Evolutionary conservation across 2,329 filamentous ascomycete genomes (phyloP).

Genomic region (Rutstroemia sp.): DNA sequence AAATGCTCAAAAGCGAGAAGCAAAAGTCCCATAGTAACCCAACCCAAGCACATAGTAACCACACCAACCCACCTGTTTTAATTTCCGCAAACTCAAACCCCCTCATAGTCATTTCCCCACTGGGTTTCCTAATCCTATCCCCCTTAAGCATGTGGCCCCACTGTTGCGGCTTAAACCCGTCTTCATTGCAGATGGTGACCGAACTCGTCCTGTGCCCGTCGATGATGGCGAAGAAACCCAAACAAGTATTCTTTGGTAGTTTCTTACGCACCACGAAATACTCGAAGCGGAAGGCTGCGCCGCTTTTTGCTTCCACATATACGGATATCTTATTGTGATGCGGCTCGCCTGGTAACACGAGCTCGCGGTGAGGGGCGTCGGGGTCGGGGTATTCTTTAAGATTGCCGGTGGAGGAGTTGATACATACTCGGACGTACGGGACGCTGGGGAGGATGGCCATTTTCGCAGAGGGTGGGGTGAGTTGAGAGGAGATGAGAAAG

Average conservation of each 20-base stretch:
- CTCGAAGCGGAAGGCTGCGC: neutral
- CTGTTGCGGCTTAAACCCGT: neutral
- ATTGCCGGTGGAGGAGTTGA: neutral
- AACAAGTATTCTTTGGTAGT: neutral
- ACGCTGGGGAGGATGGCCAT: slow-evolving; percentile 2
- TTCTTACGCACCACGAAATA: neutral
- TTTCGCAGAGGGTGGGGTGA: neutral
- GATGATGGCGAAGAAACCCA: slow-evolving; percentile 1
- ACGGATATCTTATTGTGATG: neutral
- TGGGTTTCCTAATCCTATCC: neutral
- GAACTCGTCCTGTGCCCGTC: slow-evolving; percentile 3
- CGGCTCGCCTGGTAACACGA: neutral
- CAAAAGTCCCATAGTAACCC: too few relatives aligned
- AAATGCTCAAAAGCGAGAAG: too few relatives aligned
- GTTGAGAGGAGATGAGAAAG: neutral
- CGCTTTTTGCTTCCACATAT: neutral
- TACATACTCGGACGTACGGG: slow-evolving; percentile 1
- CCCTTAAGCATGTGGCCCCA: neutral
- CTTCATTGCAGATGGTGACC: neutral
- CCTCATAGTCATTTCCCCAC: neutral
- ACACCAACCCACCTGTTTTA: neutral
- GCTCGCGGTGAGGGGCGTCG: neutral
- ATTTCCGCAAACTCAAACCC: slow-evolving; percentile 1
- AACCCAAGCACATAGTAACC: neutral
- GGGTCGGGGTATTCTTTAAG: neutral